Evolutionary conservation across 768 basidiomycete species (phyloP).

Genomic region (Russula earlei): DNA sequence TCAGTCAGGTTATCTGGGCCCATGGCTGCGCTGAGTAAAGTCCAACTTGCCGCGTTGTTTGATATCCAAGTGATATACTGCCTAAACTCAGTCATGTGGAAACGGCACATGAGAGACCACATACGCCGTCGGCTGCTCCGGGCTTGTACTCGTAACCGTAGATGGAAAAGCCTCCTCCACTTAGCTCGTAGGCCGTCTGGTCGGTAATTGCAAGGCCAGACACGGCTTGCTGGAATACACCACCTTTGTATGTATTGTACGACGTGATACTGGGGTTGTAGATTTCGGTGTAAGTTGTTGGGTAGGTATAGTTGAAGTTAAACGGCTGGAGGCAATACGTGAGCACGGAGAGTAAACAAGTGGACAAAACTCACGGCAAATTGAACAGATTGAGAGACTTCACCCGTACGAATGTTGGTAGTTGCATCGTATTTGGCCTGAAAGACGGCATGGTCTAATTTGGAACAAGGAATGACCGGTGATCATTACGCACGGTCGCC

Average conservation of each 20-base stretch:
- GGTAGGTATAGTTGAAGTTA: conserved; percentile 9
- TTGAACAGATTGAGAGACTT: conserved; percentile 19
- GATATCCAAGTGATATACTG: conserved; percentile 38
- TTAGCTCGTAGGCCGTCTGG: conserved; percentile 27
- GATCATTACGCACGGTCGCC: conserved; percentile 29
- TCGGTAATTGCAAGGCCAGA: conserved; percentile 54
- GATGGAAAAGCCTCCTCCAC: conserved; percentile 27
- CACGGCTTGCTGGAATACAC: conserved; percentile 74
- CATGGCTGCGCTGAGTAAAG: conserved; percentile 29
- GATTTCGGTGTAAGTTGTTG: background rate
- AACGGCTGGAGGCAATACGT: conserved; percentile 12
- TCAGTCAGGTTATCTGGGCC: conserved; percentile 27
- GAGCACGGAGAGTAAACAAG: background rate
- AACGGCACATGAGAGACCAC: background rate
- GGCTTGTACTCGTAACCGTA: conserved; percentile 39
- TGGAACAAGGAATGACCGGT: background rate
- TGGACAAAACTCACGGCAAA: conserved; percentile 14
- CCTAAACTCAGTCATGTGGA: background rate
- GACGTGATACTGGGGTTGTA: background rate
- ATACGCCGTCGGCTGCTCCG: conserved; percentile 23
- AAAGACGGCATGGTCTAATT: background rate
- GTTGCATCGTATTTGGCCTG: background rate
- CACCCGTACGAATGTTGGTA: background rate
- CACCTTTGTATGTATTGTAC: conserved; percentile 60
- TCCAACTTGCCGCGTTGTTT: conserved; percentile 32